phyloP scores from a whole-genome alignment of 2,329 filamentous ascomycete species.

The Thermoascus crustaceus region DNA sequence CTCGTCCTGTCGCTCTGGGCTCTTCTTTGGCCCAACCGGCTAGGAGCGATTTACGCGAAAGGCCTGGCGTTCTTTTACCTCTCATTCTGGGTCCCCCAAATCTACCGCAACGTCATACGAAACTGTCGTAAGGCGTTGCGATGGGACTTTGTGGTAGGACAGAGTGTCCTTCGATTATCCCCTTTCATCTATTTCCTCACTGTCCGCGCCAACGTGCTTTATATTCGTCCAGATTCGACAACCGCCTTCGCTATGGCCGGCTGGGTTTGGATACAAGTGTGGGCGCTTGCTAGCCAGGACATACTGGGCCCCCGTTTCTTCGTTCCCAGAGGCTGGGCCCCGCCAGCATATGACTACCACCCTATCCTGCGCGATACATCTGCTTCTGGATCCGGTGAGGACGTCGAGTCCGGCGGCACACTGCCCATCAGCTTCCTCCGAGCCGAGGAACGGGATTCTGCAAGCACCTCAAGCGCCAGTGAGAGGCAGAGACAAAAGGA shows the following conservation, averaged over 20 bases:
- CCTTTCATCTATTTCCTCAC: slow-evolving; percentile 84
- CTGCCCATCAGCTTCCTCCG: slow-evolving; percentile 68
- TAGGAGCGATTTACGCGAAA: slow-evolving; percentile 51
- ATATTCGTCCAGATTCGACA: slow-evolving; percentile 59
- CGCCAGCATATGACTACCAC: slow-evolving; percentile 80
- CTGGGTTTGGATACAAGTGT: slow-evolving; percentile 85
- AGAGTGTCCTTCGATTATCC: slow-evolving; percentile 67
- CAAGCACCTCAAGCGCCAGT: slow-evolving; percentile 31
- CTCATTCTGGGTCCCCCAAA: slow-evolving; percentile 88
- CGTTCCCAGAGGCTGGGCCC: slow-evolving; percentile 59
- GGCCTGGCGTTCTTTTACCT: slow-evolving; percentile 65
- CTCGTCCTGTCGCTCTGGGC: slow-evolving; percentile 54
- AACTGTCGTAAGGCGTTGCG: slow-evolving; percentile 87
- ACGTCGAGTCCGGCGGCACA: slow-evolving; percentile 63
- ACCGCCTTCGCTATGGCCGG: slow-evolving; percentile 57
- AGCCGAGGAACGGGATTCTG: slow-evolving; percentile 33
- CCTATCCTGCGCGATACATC: slow-evolving; percentile 59
- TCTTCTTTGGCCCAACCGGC: slow-evolving; percentile 46
- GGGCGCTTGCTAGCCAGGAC: slow-evolving; percentile 71
- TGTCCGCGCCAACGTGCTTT: slow-evolving; percentile 69
- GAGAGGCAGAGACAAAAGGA: slow-evolving; percentile 34
- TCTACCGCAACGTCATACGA: slow-evolving; percentile 78
- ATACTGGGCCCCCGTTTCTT: slow-evolving; percentile 84
- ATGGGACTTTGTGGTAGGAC: slow-evolving; percentile 83
- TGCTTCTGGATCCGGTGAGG: slow-evolving; percentile 52